Conservation (phyloP, 2,329 filamentous ascomycete genomes). For the Colletotrichum tabaci region DNA sequence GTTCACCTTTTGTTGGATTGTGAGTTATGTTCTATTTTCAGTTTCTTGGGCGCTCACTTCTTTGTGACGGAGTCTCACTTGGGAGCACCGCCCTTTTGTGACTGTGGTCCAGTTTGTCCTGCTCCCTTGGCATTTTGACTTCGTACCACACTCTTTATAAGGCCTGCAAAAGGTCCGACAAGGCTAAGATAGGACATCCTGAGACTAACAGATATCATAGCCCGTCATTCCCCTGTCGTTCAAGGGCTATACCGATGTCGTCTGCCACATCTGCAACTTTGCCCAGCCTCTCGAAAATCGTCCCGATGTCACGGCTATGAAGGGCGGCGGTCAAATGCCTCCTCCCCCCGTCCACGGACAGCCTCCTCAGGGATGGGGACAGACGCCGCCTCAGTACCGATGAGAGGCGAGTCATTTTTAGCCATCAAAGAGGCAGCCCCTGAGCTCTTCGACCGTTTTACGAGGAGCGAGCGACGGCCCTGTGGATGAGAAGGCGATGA, state of each 20-base stretch:
- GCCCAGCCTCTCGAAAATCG: constrained; percentile 75
- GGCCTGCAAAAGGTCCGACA: not conserved
- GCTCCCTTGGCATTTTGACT: constrained; percentile 2
- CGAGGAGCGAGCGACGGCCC: not conserved
- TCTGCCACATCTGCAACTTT: constrained; percentile 84
- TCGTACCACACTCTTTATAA: not conserved
- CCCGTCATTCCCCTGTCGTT: constrained; percentile 81
- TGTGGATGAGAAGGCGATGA: not conserved
- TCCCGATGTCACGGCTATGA: constrained; percentile 69
- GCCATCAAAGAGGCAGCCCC: no score
- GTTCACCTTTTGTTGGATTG: constrained; percentile 86
- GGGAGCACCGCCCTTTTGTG: not conserved
- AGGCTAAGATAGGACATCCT: not conserved
- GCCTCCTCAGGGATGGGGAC: constrained; percentile 53
- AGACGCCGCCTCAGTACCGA: constrained; percentile 41
- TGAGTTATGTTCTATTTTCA: constrained; percentile 53
- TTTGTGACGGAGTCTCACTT: not conserved
- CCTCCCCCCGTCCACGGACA: constrained; percentile 51
- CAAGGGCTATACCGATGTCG: constrained; percentile 77
- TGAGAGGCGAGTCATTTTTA: constrained; percentile 7
- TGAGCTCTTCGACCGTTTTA: not conserved
- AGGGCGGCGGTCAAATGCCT: constrained; percentile 55
- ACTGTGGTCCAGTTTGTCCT: not conserved
- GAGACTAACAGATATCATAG: constrained; percentile 51
- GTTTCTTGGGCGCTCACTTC: not conserved